Base-by-base conservation (phyloP, 345 rosid species). In the Euphorbia pulcherrima region DNA sequence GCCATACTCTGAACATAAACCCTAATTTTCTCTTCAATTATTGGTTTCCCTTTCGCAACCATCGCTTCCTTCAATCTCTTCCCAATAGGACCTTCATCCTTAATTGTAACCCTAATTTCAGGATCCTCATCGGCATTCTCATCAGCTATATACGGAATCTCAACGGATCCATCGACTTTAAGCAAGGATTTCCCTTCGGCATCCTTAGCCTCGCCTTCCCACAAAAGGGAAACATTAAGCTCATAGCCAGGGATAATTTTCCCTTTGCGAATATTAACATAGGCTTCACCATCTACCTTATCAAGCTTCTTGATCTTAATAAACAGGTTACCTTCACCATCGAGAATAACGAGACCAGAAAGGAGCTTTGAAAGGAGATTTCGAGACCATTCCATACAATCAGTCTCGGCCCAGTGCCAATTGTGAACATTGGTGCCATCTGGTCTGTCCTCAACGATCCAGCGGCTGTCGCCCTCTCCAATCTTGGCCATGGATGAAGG, bases 331-430 rank as follows among this genome's bases (percentile, higher is more conserved):
- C 87, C 87, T 60, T 89, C 89, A 76, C 96, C 97, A 61, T 81
- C 66, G 72, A 94, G 85, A 61, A 94, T 58, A 29, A 78, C 71
- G 28, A 82, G 70, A 68, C 78, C 60, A 28, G 95, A 71, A 27
- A 94, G 81, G 10, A 78, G 84, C n/a, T 75, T 67, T 78, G 74
- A 72, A 81, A 94, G 76, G 67, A 88, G 78, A 62, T 62, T 84
- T 4, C 92, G 82, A 11, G 99, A 87, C 96, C 96, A 92, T 17
- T 87, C 96, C 10, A 94, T 80, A 67, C 97, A 94, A 55, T 94
- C 82, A 41, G 97, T 94, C 74, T 94, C 97, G 1, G 97, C 79
- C 99, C 97, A 94, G 88, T 94, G 99, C 99, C 99, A 92, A 84
- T 91, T 91, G 72, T 94, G 97, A 55, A 92, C 97, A 71, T 94